Conservation (phyloP, 352 stramenopile genomes). For the Globisporangium polare region DNA sequence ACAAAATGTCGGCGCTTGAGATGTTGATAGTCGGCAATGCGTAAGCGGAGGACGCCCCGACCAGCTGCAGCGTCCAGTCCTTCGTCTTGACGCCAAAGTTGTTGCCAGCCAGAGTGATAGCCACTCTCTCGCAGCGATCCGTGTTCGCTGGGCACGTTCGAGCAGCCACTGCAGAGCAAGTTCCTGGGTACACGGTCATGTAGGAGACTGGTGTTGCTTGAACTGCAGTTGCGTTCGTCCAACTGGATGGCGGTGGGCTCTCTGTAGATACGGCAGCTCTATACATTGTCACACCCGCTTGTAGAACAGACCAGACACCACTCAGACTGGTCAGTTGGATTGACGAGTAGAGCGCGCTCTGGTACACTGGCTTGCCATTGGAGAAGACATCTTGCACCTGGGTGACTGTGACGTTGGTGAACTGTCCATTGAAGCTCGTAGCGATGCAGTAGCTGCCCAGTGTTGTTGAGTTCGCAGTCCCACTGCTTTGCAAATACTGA, state of each 20-base stretch:
- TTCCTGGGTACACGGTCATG: constrained; percentile 37
- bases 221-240: constrained; percentile 23
- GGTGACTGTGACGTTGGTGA: constrained; percentile 26
- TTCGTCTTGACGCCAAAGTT: constrained; percentile 45
- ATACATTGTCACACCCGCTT: constrained; percentile 24
- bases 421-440: constrained; percentile 16
- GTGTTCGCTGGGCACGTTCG: constrained; percentile 34
- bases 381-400: constrained; percentile 31
- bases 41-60: constrained; percentile 11
- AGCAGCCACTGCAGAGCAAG: constrained; percentile 23
- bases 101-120: constrained; percentile 39
- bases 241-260: constrained; percentile 28
- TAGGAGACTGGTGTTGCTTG: constrained; percentile 10
- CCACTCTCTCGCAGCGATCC: constrained; percentile 40
- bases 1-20: constrained; percentile 34
- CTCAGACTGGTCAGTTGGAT: constrained; percentile 30
- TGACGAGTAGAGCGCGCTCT: constrained; percentile 12
- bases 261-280: constrained; percentile 18
- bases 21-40: constrained; percentile 29
- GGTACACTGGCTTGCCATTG: constrained; percentile 37
- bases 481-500: constrained; percentile 21
- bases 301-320: constrained; percentile 33
- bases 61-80: constrained; percentile 43
- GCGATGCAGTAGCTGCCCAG: constrained; percentile 32
- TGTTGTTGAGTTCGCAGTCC: constrained; percentile 8